Conservation (phyloP, 768 basidiomycete species). For the Antrodiella citrinella region DNA sequence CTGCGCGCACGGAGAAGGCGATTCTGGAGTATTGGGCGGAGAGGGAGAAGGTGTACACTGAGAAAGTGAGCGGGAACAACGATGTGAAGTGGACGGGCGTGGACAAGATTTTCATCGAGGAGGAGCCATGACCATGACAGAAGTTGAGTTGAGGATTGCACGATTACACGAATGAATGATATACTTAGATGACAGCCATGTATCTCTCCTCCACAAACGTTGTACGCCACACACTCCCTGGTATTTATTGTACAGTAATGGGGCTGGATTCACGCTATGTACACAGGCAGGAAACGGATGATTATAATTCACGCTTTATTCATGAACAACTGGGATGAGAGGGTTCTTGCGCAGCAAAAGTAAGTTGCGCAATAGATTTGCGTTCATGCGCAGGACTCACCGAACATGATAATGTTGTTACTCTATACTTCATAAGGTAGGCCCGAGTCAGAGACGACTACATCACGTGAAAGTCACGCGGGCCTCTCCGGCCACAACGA, state of each 20-base stretch:
- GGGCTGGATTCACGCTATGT: too few relatives aligned
- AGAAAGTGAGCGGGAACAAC: conserved; percentile 24
- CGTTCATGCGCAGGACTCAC: too few relatives aligned
- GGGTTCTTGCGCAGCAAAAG: too few relatives aligned
- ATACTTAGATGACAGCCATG: not conserved
- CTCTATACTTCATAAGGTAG: too few relatives aligned
- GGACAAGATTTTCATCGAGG: conserved; percentile 76
- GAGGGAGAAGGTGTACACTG: conserved; percentile 54
- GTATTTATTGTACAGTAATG: not conserved
- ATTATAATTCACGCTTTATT: too few relatives aligned
- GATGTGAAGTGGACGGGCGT: conserved; percentile 55
- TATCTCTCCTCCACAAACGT: not conserved
- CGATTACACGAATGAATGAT: not conserved
- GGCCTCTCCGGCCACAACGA: too few relatives aligned
- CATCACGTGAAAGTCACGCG: too few relatives aligned
- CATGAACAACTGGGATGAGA: too few relatives aligned
- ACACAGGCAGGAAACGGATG: too few relatives aligned
- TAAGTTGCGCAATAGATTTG: too few relatives aligned
- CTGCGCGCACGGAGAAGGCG: conserved; percentile 38
- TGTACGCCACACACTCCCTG: not conserved
- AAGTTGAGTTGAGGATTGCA: not conserved
- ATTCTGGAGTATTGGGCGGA: conserved; percentile 78
- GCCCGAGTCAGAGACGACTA: too few relatives aligned
- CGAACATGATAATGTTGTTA: too few relatives aligned
- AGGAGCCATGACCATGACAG: conserved; percentile 23